phyloP scores from a whole-genome alignment of 2,329 filamentous ascomycete species.

The Nemania sp. region DNA sequence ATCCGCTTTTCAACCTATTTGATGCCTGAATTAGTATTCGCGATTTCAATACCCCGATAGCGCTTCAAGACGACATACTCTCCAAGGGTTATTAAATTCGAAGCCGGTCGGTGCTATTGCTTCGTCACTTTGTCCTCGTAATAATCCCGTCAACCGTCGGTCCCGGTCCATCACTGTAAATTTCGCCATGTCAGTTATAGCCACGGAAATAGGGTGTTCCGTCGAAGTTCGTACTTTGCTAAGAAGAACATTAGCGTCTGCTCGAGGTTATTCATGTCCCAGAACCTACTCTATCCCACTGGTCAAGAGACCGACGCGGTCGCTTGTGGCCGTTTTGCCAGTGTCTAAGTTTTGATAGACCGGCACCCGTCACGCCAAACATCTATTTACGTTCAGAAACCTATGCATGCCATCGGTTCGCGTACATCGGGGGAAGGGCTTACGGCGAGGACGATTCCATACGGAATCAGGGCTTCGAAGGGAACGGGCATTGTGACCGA shows the following conservation, averaged over 20 bases:
- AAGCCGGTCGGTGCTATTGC: conserved; percentile 68
- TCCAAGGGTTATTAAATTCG: conserved; percentile 74
- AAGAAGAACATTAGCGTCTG: conserved; percentile 49
- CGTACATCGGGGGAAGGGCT: conserved; percentile 45
- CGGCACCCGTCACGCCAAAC: conserved; percentile 71
- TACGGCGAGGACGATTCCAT: conserved; percentile 73
- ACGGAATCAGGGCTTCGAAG: conserved; percentile 73
- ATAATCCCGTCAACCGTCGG: conserved; percentile 68
- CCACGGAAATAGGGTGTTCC: too few relatives aligned
- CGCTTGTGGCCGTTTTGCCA: conserved; percentile 72
- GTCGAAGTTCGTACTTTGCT: conserved; percentile 66
- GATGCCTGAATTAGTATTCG: conserved; percentile 27
- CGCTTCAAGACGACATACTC: conserved; percentile 58
- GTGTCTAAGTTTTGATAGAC: conserved; percentile 67
- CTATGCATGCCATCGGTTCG: conserved; percentile 18
- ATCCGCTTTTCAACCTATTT: conserved; percentile 66
- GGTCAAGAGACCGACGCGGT: conserved; percentile 69
- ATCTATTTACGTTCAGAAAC: conserved; percentile 60
- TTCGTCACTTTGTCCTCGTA: conserved; percentile 69
- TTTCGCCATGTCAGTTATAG: conserved; percentile 36
- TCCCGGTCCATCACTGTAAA: conserved; percentile 73
- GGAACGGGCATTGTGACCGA: conserved; percentile 68
- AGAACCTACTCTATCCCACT: conserved; percentile 70
- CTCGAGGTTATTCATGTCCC: background rate
- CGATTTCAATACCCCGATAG: conserved; percentile 17